Percentiles rank a stretch among this genome's conserved stretches.
phyloP scores from a whole-genome alignment of 2,329 filamentous ascomycete genomes.

The Bertia moriformis region DNA sequence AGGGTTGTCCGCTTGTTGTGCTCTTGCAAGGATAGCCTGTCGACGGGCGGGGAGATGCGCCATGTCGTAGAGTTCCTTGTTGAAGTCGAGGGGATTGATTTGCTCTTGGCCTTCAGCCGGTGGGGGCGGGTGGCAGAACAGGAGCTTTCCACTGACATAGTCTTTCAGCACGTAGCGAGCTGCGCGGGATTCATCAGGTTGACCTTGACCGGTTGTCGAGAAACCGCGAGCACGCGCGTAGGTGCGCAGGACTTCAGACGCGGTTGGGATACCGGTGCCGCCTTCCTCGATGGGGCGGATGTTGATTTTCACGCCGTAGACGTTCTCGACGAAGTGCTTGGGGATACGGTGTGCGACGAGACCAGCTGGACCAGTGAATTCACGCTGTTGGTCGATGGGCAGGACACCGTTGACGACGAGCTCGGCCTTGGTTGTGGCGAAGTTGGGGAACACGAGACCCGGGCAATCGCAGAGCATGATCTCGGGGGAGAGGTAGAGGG shows the following conservation, averaged over 20 bases:
- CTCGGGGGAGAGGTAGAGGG: conserved; percentile 78
- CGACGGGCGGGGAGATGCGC: conserved; percentile 71
- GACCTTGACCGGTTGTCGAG: conserved; percentile 73
- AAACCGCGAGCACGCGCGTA: conserved; percentile 86
- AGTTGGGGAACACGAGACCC: conserved; percentile 96
- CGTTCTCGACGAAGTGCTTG: conserved; percentile 72
- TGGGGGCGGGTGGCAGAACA: conserved; percentile 82
- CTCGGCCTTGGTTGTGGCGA: conserved; percentile 89
- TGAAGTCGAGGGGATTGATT: conserved; percentile 65
- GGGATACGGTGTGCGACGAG: conserved; percentile 78
- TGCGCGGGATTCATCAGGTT: conserved; percentile 85
- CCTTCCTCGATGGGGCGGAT: conserved; percentile 77
- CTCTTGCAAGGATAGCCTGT: conserved; percentile 43
- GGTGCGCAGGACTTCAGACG: conserved; percentile 68
- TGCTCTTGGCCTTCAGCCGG: conserved; percentile 20
- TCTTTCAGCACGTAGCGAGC: conserved; percentile 86
- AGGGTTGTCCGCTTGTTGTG: conserved; percentile 7
- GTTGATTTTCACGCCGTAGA: conserved; percentile 83
- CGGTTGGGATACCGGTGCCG: conserved; percentile 73
- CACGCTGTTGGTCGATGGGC: conserved; percentile 89
- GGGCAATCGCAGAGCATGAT: conserved; percentile 95
- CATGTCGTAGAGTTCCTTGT: conserved; percentile 74
- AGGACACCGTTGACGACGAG: conserved; percentile 89
- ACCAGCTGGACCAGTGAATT: conserved; percentile 74
- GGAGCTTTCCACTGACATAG: conserved; percentile 89